Conservation (phyloP, 2,329 filamentous ascomycete genomes). For the Podosphaera fusca region DNA sequence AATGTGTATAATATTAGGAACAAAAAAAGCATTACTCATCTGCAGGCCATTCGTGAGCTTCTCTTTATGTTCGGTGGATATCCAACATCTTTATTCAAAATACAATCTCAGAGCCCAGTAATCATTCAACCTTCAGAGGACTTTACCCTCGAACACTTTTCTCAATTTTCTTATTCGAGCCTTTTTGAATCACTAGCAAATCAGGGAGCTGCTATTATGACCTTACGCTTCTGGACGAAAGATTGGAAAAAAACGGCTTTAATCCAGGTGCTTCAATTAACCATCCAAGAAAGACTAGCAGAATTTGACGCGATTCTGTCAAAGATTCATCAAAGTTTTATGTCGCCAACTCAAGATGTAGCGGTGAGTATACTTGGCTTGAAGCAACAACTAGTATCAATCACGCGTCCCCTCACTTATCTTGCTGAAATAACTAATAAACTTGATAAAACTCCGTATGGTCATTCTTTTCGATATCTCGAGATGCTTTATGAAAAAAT, state of each 20-base stretch:
- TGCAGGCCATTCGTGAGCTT: slow-evolving; percentile 51
- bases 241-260: slow-evolving; percentile 13
- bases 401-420: slow-evolving; percentile 30
- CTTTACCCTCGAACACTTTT: slow-evolving; percentile 18
- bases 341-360: slow-evolving; percentile 27
- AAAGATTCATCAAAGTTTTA: slow-evolving; percentile 33
- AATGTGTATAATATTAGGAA: slow-evolving; percentile 10
- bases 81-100: slow-evolving; percentile 44
- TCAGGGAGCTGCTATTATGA: slow-evolving; percentile 24
- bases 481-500: slow-evolving; percentile 55
- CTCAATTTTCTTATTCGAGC: slow-evolving; percentile 14
- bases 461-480: slow-evolving; percentile 42
- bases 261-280: slow-evolving; percentile 14
- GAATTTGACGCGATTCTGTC: slow-evolving; percentile 36
- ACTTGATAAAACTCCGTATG: slow-evolving; percentile 21
- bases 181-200: slow-evolving; percentile 22
- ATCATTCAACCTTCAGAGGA: slow-evolving; percentile 11
- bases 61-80: slow-evolving; percentile 71
- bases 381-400: slow-evolving; percentile 29
- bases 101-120: slow-evolving; percentile 18
- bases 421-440: slow-evolving; percentile 39
- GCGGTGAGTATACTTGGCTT: slow-evolving; percentile 45
- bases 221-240: slow-evolving; percentile 25
- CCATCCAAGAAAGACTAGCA: slow-evolving; percentile 22
- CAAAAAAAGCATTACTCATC: slow-evolving; percentile 24